A percentile compares a stretch with the other conserved stretches of the same genome.
phyloP scores from a whole-genome alignment of 1,284 basidiomycete genomes.

The Exsudoporus floridanus region DNA sequence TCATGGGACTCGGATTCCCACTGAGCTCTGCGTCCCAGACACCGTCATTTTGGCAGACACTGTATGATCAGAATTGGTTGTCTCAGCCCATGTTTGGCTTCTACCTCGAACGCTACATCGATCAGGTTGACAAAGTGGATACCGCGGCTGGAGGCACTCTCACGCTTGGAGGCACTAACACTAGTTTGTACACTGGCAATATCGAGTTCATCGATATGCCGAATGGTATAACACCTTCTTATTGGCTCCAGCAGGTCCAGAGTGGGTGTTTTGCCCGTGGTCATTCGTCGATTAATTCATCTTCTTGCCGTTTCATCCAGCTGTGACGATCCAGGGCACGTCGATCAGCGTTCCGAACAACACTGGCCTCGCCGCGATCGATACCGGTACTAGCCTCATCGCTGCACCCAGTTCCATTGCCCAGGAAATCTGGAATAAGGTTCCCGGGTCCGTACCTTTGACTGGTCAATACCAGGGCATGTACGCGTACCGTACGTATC shows the following conservation, averaged over 20 bases:
- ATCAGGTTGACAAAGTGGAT: slow-evolving; percentile 33
- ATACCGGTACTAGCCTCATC: slow-evolving; percentile 72
- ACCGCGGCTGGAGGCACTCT: slow-evolving; percentile 62
- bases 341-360: slow-evolving; percentile 42
- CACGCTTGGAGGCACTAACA: slow-evolving; percentile 74
- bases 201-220: slow-evolving; percentile 57
- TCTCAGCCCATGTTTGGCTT: slow-evolving; percentile 57
- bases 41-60: slow-evolving; percentile 68
- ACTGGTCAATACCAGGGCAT: slow-evolving; percentile 46
- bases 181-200: slow-evolving; percentile 55
- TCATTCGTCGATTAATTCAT: background rate
- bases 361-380: slow-evolving; percentile 56
- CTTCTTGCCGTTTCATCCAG: slow-evolving; percentile 35
- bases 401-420: slow-evolving; percentile 59
- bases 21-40: slow-evolving; percentile 52
- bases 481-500: slow-evolving; percentile 59
- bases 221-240: slow-evolving; percentile 26
- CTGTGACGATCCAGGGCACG: slow-evolving; percentile 54
- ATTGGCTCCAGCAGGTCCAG: slow-evolving; percentile 49
- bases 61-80: slow-evolving; percentile 49
- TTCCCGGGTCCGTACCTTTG: slow-evolving; percentile 46
- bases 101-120: slow-evolving; percentile 46
- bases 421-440: slow-evolving; percentile 51
- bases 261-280: slow-evolving; percentile 36
- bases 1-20: slow-evolving; percentile 67